These are phyloP conservation scores for Exophiala aquamarina DNA, from an alignment of 2,329 filamentous ascomycete species.

Conservation along the genomic window DNA sequence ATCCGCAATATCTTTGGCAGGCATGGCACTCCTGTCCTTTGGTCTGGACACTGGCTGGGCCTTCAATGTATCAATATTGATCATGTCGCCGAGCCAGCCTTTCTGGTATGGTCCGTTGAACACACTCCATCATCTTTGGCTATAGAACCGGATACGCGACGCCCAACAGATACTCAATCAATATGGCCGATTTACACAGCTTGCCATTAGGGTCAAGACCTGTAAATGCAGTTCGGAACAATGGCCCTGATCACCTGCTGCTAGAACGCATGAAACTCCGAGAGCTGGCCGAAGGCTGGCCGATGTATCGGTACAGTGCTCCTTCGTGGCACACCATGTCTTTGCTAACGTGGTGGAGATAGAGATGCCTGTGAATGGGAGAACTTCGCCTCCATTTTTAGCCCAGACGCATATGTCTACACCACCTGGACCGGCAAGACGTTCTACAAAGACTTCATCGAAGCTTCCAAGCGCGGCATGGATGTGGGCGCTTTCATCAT, in stretches of 20 bases:
- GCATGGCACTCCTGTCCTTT: too few species aligned
- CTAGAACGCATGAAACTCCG: constrained; percentile 48
- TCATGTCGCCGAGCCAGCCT: too few species aligned
- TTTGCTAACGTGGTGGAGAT: neutral
- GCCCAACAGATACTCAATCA: too few species aligned
- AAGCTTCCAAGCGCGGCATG: constrained; percentile 52
- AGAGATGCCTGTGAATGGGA: constrained; percentile 53
- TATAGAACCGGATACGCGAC: too few species aligned
- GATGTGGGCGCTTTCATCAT: constrained; percentile 55
- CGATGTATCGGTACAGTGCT: constrained; percentile 40
- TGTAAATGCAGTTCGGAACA: constrained; percentile 47
- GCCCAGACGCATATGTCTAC: constrained; percentile 47
- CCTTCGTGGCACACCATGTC: neutral
- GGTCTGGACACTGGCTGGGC: too few species aligned
- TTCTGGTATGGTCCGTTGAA: too few species aligned
- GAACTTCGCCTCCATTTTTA: constrained; percentile 51
- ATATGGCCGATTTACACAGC: too few species aligned
- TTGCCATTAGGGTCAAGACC: too few species aligned
- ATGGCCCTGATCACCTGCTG: constrained; percentile 44
- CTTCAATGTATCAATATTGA: too few species aligned
- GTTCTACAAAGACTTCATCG: constrained; percentile 44
- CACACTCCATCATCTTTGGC: too few species aligned
- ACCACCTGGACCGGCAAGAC: constrained; percentile 52
- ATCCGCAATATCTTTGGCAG: too few species aligned
- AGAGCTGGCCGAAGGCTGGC: constrained; percentile 51